phyloP scores from a whole-genome alignment of 257 asterid species.

The Lithospermum erythrorhizon region DNA sequence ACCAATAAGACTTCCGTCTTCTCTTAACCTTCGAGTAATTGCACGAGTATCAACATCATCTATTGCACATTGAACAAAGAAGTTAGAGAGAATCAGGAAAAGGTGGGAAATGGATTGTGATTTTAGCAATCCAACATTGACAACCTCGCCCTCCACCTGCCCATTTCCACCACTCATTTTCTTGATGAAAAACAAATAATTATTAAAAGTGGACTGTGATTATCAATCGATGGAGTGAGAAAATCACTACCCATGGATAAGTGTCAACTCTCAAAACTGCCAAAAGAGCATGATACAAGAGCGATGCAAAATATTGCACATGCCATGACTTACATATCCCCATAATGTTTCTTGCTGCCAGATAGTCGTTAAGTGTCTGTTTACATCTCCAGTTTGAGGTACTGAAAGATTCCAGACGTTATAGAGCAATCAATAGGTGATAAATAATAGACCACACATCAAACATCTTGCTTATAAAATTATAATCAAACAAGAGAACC shows the following conservation, averaged over 20 bases:
- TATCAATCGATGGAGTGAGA: too few species aligned
- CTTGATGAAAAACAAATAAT: too few species aligned
- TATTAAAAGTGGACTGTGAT: too few species aligned
- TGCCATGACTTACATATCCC: slow-evolving; percentile 63
- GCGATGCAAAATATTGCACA: background rate
- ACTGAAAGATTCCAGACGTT: slow-evolving; percentile 29
- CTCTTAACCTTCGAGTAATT: slow-evolving; percentile 66
- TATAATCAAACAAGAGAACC: slow-evolving; percentile 38
- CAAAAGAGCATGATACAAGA: too few species aligned
- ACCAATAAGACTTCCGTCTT: slow-evolving; percentile 96
- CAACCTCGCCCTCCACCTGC: too few species aligned
- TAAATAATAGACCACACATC: background rate
- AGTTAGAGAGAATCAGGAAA: slow-evolving; percentile 11
- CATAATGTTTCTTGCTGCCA: slow-evolving; percentile 83
- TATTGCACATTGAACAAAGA: slow-evolving; percentile 23
- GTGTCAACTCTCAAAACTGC: too few species aligned
- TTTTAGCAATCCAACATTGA: too few species aligned
- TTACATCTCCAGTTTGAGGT: slow-evolving; percentile 86
- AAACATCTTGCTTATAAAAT: background rate
- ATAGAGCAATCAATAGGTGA: background rate
- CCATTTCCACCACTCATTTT: too few species aligned
- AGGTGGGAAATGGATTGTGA: too few species aligned
- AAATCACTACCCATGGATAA: too few species aligned
- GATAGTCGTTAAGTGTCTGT: slow-evolving; percentile 71
- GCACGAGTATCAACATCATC: slow-evolving; percentile 99